Percentiles rank a stretch among this genome's conserved stretches.
Evolutionary conservation across 192 early-diverging fungal species (phyloP).

Genomic region (Umbelopsis isabellina): DNA sequence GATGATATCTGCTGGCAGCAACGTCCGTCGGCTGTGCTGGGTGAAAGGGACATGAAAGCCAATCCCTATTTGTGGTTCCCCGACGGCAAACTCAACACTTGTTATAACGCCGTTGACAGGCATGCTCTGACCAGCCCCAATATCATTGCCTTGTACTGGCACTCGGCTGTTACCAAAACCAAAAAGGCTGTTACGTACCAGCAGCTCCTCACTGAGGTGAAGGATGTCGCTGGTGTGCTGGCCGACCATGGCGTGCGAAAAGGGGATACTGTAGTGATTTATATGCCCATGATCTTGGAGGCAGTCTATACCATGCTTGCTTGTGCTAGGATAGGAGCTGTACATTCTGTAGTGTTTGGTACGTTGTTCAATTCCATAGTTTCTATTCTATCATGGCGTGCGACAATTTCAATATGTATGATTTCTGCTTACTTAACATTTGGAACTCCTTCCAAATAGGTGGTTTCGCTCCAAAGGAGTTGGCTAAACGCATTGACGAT

Average conservation of each 20-base stretch:
- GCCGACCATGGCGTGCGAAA: constrained; percentile 58
- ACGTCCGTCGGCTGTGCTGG: constrained; percentile 24
- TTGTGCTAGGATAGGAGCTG: constrained; percentile 80
- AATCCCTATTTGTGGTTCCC: constrained; percentile 67
- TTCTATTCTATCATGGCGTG: not conserved
- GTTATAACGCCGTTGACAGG: constrained; percentile 81
- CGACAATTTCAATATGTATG: not conserved
- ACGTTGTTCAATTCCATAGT: not conserved
- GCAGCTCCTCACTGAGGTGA: constrained; percentile 71
- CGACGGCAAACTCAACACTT: constrained; percentile 74
- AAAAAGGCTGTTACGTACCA: constrained; percentile 63
- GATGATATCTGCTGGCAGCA: constrained; percentile 31
- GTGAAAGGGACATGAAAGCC: not conserved
- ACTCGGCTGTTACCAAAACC: constrained; percentile 66
- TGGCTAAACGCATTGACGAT: constrained; percentile 85
- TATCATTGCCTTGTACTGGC: constrained; percentile 73
- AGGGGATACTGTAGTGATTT: constrained; percentile 80
- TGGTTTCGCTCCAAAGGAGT: constrained; percentile 75
- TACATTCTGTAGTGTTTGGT: constrained; percentile 84
- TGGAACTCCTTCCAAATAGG: constrained; percentile 29
- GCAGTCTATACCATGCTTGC: constrained; percentile 85
- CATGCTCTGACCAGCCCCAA: constrained; percentile 64
- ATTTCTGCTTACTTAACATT: not conserved
- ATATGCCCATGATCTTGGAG: constrained; percentile 86
- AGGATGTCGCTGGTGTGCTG: constrained; percentile 68